Evolutionary conservation across 2,329 filamentous ascomycete genomes (phyloP).

Genomic region (Paracoccidioides lutzii): DNA sequence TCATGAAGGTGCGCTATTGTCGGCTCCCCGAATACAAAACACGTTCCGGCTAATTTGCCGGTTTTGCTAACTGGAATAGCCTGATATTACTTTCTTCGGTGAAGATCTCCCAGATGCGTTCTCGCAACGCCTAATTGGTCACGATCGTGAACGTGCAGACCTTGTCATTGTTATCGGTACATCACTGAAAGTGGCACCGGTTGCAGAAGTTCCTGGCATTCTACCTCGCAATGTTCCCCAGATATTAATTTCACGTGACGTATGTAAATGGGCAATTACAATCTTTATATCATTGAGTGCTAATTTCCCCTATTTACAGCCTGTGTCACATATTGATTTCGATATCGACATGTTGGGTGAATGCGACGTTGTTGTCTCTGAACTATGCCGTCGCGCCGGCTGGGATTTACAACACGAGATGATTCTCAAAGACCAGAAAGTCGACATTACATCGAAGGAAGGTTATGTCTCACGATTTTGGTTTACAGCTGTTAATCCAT

Average conservation of each 20-base stretch:
- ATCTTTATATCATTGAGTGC: neutral
- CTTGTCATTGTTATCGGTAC: conserved; percentile 94
- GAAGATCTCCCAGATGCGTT: conserved; percentile 79
- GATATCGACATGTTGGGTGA: conserved; percentile 94
- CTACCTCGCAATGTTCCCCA: conserved; percentile 71
- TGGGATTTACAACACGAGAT: conserved; percentile 77
- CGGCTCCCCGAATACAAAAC: neutral
- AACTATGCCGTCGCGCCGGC: conserved; percentile 67
- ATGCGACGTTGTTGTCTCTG: conserved; percentile 78
- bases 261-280: conserved; percentile 22
- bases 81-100: conserved; percentile 96
- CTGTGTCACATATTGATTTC: conserved; percentile 81
- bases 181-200: conserved; percentile 86
- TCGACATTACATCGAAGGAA: conserved; percentile 43
- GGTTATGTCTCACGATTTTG: conserved; percentile 34
- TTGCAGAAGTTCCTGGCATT: conserved; percentile 78
- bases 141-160: conserved; percentile 69
- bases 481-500: conserved; percentile 23
- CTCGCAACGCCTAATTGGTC: conserved; percentile 62
- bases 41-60: conserved; percentile 4
- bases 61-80: conserved; percentile 32
- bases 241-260: conserved; percentile 74
- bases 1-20: conserved; percentile 54
- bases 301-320: conserved; percentile 26
- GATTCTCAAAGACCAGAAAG: conserved; percentile 54